Base-by-base conservation (phyloP, 176 grass and related monocot species). In the Carex myosuroides region DNA sequence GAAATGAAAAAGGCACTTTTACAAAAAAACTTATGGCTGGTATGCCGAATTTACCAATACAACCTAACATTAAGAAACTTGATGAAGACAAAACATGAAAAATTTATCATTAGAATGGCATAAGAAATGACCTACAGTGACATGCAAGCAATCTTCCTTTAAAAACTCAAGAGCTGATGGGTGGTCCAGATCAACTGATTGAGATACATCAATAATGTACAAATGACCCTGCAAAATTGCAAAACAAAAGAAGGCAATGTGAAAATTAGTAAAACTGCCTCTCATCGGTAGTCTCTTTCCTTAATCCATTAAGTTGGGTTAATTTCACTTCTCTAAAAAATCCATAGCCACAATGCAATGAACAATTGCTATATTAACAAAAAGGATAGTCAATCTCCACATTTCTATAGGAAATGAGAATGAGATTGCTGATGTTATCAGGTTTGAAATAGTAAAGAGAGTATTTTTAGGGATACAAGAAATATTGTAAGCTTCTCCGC, bases 131-230 rank as follows among this genome's bases (percentile, higher is more conserved):
- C 93, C 87, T 88, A 99, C 96, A 86, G 91, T 90, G 74, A 99
- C 93, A 83, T 99, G 96, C 87, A 95, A 80, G 58, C 96, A 99
- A 92, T 99, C 96, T 87, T 99, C 93, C 65, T 99, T 99, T 64
- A 98, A 83, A 52, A 99, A 99, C 33, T 95, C 93, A 29, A 99
- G 71, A 0, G 93, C 89, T 88, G 65, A 88, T 85, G 96, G 96
- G 57, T 98, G 96, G 80, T 95, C 96, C 29, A 98, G 91, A 88
- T 98, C 96, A 10, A 98, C 91, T 48, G 93, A 93, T 86, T 98
- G 93, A 26, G 96, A 99, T 81, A 99, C 96, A 88, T 99, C 93
- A 89, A 99, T 99, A 60, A 99, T 92, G 70, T 95, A 99, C 85
- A 99, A 80, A 85, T 99, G 96, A 46, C 96, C 91, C 96, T 98